These are phyloP conservation scores for Royoungia palumana DNA, from an alignment of 768 basidiomycete species.

Conservation along the genomic window DNA sequence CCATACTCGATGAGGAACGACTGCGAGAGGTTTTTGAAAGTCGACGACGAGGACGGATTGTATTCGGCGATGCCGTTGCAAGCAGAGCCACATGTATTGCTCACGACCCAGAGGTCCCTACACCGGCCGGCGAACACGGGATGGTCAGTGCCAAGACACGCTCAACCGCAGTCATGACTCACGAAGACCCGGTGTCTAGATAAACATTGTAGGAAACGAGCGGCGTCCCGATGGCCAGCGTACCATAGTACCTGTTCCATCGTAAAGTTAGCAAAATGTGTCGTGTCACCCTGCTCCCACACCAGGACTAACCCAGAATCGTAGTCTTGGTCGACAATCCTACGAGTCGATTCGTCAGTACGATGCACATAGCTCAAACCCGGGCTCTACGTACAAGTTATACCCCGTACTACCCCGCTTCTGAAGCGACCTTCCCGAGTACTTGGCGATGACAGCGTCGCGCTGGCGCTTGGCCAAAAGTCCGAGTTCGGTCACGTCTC, in stretches of 20 bases:
- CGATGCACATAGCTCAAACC: not conserved
- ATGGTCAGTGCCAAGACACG: not conserved
- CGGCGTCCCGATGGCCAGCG: slow-evolving; percentile 45
- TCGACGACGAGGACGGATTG: slow-evolving; percentile 34
- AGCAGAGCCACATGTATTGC: slow-evolving; percentile 27
- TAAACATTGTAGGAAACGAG: slow-evolving; percentile 44
- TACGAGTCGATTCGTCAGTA: slow-evolving; percentile 25
- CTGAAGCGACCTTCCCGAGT: slow-evolving; percentile 31
- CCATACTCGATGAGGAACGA: slow-evolving; percentile 47
- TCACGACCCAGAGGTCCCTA: slow-evolving; percentile 52
- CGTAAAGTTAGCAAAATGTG: slow-evolving; percentile 1
- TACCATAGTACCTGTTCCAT: slow-evolving; percentile 34
- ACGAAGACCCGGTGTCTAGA: slow-evolving; percentile 51
- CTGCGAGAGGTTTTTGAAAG: slow-evolving; percentile 35
- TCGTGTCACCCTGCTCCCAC: too few species aligned
- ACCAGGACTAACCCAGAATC: slow-evolving; percentile 54
- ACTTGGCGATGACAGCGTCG: slow-evolving; percentile 43
- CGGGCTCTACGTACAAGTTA: slow-evolving; percentile 43
- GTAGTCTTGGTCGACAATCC: slow-evolving; percentile 58
- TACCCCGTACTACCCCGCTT: slow-evolving; percentile 48
- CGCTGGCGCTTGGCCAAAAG: slow-evolving; percentile 44
- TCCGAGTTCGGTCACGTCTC: slow-evolving; percentile 5
- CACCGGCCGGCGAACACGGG: slow-evolving; percentile 29
- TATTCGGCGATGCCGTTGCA: slow-evolving; percentile 33
- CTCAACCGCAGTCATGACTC: too few species aligned